Base-by-base conservation (phyloP, 768 basidiomycete genomes). In the Pulveroboletus sp. region DNA sequence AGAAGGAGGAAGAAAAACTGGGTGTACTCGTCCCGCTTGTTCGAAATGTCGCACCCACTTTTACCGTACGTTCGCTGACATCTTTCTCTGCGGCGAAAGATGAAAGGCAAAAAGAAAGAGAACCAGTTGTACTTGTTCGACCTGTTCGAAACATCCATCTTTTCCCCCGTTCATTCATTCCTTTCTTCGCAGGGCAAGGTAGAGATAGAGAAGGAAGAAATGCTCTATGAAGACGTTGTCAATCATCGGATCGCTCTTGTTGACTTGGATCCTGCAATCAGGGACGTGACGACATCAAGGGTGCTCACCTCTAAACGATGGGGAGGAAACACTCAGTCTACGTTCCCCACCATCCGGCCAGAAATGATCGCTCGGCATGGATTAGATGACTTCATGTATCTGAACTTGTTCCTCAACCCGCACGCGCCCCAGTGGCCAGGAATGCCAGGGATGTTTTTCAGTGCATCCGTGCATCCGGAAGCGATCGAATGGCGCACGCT, bases 141-240 rank as follows among this genome's bases (percentile, higher is more conserved):
- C n/a, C n/a, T n/a, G 53, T 54, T 43, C 35, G 45, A 24, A 0
- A 4, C 14, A 1, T 17, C 9, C 3, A 5, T 16, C 8, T 13
- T 17, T 22, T 11, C 11, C 26, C 39, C 4, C n/a, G 7, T 13
- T 5, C 7, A 4, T 10, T 50, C 17, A 26, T 0, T 0, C 7
- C 11, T 26, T 4, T 11, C 38, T 10, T 48, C 31, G 4, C 44
- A 57, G 50, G 31, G 38, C 3, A 52, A 55, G 22, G 35, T 53
- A 3, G 49, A 60, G 27, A 41, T 62, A 35, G 57, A 57, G 11
- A 51, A 53, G 12, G 54, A 59, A 16, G 54, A 62, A 30, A 30
- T 59, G n/a, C 55, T 63, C 22, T 60, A 52, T 2, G 58, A 60
- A 17, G 54, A 56, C 17, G 61, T 62, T 31, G 53, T 58, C 40